These are phyloP conservation scores for Xylaria sp. DNA, from an alignment of 2,329 filamentous ascomycete species.

Conservation along the genomic window DNA sequence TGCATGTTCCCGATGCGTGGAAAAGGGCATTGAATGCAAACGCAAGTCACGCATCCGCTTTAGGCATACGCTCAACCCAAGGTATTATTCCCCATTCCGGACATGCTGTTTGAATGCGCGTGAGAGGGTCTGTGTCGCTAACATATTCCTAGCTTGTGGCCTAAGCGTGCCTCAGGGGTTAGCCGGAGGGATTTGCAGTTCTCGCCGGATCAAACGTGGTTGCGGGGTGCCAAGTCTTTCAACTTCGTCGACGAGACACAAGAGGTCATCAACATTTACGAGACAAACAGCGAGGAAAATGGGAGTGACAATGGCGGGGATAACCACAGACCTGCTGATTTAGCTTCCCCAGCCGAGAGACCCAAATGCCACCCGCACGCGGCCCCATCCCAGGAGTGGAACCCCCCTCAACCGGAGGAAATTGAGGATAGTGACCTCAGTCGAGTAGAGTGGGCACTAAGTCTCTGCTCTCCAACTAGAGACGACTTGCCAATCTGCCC, in stretches of 20 bases:
- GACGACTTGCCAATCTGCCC: not conserved
- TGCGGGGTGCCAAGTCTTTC: slow-evolving; percentile 6
- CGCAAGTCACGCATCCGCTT: slow-evolving; percentile 6
- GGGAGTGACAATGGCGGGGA: not conserved
- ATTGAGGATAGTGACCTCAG: not conserved
- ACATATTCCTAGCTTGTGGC: not conserved
- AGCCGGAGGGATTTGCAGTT: slow-evolving; percentile 3
- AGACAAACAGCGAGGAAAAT: not conserved
- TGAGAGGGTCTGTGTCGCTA: not conserved
- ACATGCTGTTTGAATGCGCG: not conserved
- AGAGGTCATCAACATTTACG: slow-evolving; percentile 11
- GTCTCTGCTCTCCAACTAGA: not conserved
- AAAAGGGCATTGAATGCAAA: slow-evolving; percentile 7
- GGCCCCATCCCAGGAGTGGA: not conserved
- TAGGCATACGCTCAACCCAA: slow-evolving; percentile 10
- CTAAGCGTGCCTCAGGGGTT: not conserved
- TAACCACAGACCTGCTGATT: not conserved
- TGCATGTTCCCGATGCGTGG: not conserved
- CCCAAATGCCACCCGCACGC: not conserved
- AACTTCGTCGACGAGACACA: slow-evolving; percentile 8
- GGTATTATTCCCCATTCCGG: not conserved
- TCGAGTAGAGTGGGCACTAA: not conserved
- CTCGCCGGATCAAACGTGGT: slow-evolving; percentile 1
- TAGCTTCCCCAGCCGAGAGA: not conserved
- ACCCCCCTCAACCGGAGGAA: not conserved